phyloP scores from a whole-genome alignment of 352 stramenopile species.

The Phytophthora multivora region DNA sequence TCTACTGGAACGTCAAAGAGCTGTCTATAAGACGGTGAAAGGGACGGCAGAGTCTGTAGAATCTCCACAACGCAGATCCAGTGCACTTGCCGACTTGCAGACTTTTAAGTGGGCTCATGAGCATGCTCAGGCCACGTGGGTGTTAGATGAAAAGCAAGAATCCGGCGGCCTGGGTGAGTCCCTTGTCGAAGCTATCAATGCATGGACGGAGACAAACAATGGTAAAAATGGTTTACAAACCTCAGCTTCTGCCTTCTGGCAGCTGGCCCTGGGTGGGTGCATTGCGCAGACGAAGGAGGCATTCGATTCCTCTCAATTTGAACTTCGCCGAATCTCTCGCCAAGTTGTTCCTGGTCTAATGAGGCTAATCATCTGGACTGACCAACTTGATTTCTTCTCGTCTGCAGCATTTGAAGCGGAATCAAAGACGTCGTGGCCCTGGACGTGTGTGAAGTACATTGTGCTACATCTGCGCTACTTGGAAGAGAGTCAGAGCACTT shows the following conservation, averaged over 20 bases:
- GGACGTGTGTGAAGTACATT: constrained; percentile 44
- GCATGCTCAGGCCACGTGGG: constrained; percentile 46
- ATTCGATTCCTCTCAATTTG: constrained; percentile 65
- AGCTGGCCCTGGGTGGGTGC: constrained; percentile 41
- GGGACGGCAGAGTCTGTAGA: constrained; percentile 4
- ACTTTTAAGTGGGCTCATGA: constrained; percentile 26
- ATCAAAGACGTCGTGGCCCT: constrained; percentile 25
- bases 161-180: not conserved
- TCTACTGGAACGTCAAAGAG: constrained; percentile 9
- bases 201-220: constrained; percentile 26
- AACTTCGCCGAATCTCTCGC: constrained; percentile 65
- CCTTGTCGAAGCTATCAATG: constrained; percentile 21
- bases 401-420: constrained; percentile 1
- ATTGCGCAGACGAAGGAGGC: constrained; percentile 43
- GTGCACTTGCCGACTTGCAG: constrained; percentile 4
- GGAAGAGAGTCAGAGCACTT: constrained; percentile 22
- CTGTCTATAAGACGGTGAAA: constrained; percentile 5
- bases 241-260: constrained; percentile 34
- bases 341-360: constrained; percentile 65
- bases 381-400: constrained; percentile 32
- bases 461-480: constrained; percentile 52
- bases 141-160: constrained; percentile 6
- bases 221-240: not conserved
- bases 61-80: not conserved
- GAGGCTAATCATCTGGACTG: constrained; percentile 56